Base-by-base conservation (phyloP, 192 early-diverging fungal species). In the Cetraspora pellucida region DNA sequence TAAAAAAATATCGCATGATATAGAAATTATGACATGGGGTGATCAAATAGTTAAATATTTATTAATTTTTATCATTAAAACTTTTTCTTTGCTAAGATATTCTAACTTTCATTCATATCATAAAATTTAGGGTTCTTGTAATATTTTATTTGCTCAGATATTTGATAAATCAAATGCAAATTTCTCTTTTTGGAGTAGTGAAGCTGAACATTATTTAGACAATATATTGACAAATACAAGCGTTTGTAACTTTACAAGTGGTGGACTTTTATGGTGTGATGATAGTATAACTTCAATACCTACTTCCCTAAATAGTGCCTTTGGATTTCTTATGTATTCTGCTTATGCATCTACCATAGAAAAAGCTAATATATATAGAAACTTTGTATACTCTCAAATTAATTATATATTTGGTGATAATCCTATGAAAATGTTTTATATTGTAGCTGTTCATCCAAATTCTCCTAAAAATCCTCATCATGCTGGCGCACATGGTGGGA, bases 401-500 rank as follows among this genome's bases (percentile, higher is more conserved):
- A 61, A 2, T 10, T 61, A 61, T 7, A 16, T 28, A 7, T 28
- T 61, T 61, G 59, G 59, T 17, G 13, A 23, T 27, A 61, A 61
- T 61, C 59, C 59, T 3, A 61, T 30, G 59, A 0, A 61, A 61
- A 27, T 28, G 23, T 0, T 14, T 61, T 61, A 30, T 61, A 13
- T 61, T 16, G 27, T 61, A 28, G 59, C 25, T 28, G 16, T 61
- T 16, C 25, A 5, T 28, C 59, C 59, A 7, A 30, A 61, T 16
- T 61, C 59, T 28, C 88, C 86, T 11, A 10, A 70, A 23, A 88
- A 89, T 46, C 85, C 86, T 50, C 88, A 88, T 72, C 87, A 89
- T 72, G 86, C 88, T 28, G 73, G 80, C 30, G 87, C 87, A 6
- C 84, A 88, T 8, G 89, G 88, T 25, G 86, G 88, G 16, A 79